phyloP scores from a whole-genome alignment of 441 rosid genomes.

The Capsella rubella region DNA sequence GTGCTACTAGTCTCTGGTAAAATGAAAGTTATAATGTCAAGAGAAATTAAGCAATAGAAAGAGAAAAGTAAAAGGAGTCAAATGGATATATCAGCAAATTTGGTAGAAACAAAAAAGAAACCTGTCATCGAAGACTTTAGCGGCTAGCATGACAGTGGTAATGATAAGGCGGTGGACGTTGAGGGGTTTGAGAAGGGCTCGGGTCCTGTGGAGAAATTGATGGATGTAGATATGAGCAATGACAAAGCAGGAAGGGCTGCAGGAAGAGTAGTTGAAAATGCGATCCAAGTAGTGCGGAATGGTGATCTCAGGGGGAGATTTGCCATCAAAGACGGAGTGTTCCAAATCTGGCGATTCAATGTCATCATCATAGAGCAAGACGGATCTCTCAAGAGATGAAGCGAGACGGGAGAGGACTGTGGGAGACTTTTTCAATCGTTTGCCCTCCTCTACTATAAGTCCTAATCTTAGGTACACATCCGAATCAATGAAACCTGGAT shows the following conservation, averaged over 20 bases:
- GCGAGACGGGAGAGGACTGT: conserved; percentile 63
- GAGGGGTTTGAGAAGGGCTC: conserved; percentile 64
- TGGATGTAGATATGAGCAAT: conserved; percentile 74
- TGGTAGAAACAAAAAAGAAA: background rate
- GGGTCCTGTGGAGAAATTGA: conserved; percentile 57
- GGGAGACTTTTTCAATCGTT: conserved; percentile 56
- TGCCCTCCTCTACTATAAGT: conserved; percentile 54
- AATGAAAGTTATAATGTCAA: background rate
- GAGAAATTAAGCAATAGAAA: background rate
- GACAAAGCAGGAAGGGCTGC: conserved; percentile 91
- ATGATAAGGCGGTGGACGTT: conserved; percentile 87
- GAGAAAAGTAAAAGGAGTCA: no score
- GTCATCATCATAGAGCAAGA: conserved; percentile 54
- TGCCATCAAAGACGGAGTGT: conserved; percentile 66
- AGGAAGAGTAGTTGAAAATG: conserved; percentile 77
- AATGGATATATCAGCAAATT: no score
- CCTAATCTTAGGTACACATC: conserved; percentile 70
- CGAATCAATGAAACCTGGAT: conserved; percentile 45
- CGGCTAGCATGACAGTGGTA: conserved; percentile 77
- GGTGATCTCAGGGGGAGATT: conserved; percentile 67
- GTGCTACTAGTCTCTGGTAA: background rate
- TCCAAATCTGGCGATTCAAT: conserved; percentile 42
- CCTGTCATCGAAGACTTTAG: conserved; percentile 85
- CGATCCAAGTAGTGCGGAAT: conserved; percentile 76
- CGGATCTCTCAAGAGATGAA: conserved; percentile 66